Conservation (phyloP, 176 grass and related monocot species). For the Zizania latifolia region DNA sequence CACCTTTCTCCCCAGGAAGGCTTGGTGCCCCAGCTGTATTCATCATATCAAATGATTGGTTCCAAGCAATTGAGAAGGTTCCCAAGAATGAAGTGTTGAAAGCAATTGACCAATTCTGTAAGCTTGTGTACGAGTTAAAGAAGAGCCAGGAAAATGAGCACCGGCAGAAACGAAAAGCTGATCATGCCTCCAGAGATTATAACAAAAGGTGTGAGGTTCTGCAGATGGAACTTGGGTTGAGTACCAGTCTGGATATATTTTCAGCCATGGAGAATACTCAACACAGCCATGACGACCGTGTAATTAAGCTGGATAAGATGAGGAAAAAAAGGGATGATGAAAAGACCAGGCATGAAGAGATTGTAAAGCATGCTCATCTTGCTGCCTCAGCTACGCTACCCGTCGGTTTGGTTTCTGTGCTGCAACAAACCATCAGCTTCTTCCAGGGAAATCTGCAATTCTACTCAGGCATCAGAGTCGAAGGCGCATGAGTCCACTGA, state of each 20-base stretch:
- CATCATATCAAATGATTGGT: slow-evolving; percentile 80
- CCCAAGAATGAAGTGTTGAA: slow-evolving; percentile 48
- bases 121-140: slow-evolving; percentile 32
- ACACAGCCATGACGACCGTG: slow-evolving; percentile 18
- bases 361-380: slow-evolving; percentile 35
- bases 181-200: slow-evolving; percentile 40
- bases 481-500: not conserved
- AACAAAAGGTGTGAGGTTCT: slow-evolving; percentile 29
- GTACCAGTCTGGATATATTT: slow-evolving; percentile 25
- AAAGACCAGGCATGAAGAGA: slow-evolving; percentile 44
- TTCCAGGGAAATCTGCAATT: slow-evolving; percentile 36
- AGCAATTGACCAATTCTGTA: slow-evolving; percentile 43
- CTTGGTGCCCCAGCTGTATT: slow-evolving; percentile 47
- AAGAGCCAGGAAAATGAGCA: slow-evolving; percentile 60
- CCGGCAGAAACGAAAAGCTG: slow-evolving; percentile 33
- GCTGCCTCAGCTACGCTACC: slow-evolving; percentile 49
- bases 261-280: slow-evolving; percentile 2
- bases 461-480: slow-evolving; percentile 48
- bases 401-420: slow-evolving; percentile 47
- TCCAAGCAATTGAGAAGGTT: slow-evolving; percentile 47
- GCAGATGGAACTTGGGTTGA: slow-evolving; percentile 14
- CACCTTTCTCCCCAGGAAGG: slow-evolving; percentile 76
- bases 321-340: slow-evolving; percentile 51
- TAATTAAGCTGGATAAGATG: slow-evolving; percentile 28
- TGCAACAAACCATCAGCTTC: slow-evolving; percentile 57